Conservation (phyloP, 768 basidiomycete genomes). For the Xerocomellus intermedius region DNA sequence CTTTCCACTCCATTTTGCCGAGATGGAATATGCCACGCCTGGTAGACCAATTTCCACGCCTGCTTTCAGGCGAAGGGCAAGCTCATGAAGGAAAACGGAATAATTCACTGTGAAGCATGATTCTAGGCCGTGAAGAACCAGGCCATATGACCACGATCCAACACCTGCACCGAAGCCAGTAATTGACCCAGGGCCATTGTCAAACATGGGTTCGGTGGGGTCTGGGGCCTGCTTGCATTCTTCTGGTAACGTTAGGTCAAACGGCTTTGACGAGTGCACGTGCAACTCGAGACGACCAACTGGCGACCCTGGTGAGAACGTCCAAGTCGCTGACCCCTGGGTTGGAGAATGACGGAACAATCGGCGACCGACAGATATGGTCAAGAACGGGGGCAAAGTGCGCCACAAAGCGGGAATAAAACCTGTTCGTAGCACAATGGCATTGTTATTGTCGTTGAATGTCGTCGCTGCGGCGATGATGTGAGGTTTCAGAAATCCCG, state of each 20-base stretch:
- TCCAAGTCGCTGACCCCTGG: constrained; percentile 42
- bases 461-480: constrained; percentile 41
- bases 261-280: constrained; percentile 43
- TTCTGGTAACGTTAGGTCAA: constrained; percentile 33
- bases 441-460: constrained; percentile 51
- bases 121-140: constrained; percentile 45
- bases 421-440: constrained; percentile 38
- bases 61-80: constrained; percentile 52
- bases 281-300: constrained; percentile 37
- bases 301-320: constrained; percentile 23
- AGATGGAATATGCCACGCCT: constrained; percentile 43
- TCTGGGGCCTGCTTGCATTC: constrained; percentile 24
- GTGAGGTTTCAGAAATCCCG: constrained; percentile 42
- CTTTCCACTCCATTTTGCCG: constrained; percentile 50
- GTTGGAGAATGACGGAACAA: constrained; percentile 50
- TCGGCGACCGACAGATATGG: constrained; percentile 47
- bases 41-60: constrained; percentile 47
- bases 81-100: constrained; percentile 51
- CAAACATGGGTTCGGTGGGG: constrained; percentile 20
- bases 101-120: constrained; percentile 52
- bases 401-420: constrained; percentile 35
- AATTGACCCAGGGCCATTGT: constrained; percentile 43
- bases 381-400: constrained; percentile 39
- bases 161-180: constrained; percentile 50
- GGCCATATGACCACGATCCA: constrained; percentile 48